These are phyloP conservation scores for Dovyalis caffra DNA, from an alignment of 345 rosid species.

Conservation along the genomic window DNA sequence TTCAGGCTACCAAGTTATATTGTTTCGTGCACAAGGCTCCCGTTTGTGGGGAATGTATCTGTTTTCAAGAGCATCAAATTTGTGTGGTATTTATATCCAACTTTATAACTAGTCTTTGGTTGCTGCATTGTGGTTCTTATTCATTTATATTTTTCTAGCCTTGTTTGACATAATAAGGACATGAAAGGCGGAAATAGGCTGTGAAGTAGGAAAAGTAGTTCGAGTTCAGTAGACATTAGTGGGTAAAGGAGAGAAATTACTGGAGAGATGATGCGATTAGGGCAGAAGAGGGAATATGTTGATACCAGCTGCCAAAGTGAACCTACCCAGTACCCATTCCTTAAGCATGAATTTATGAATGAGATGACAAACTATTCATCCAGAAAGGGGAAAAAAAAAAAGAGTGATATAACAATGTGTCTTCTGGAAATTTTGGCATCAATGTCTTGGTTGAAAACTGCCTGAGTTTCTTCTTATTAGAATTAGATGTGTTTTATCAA, in stretches of 20 bases:
- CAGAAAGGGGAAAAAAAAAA: background rate
- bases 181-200: background rate
- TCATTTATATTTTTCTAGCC: background rate
- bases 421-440: background rate
- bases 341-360: background rate
- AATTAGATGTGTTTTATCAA: background rate
- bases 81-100: constrained; percentile 63
- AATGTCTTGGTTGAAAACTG: background rate
- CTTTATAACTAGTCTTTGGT: background rate
- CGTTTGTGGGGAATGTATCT: constrained; percentile 94
- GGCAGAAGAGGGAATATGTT: background rate
- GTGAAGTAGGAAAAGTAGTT: background rate
- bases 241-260: background rate
- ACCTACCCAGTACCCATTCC: background rate
- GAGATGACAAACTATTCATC: background rate
- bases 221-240: background rate
- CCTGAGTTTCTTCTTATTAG: background rate
- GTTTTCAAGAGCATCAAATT: constrained; percentile 91
- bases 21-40: constrained; percentile 99
- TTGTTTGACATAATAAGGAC: background rate
- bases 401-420: background rate
- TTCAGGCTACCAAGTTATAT: constrained; percentile 93
- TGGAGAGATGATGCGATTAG: background rate
- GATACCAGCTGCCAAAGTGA: background rate
- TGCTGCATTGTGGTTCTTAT: background rate